Evolutionary conservation across 1,284 basidiomycete species (phyloP).

Genomic region (Fomitopsis pinicola): DNA sequence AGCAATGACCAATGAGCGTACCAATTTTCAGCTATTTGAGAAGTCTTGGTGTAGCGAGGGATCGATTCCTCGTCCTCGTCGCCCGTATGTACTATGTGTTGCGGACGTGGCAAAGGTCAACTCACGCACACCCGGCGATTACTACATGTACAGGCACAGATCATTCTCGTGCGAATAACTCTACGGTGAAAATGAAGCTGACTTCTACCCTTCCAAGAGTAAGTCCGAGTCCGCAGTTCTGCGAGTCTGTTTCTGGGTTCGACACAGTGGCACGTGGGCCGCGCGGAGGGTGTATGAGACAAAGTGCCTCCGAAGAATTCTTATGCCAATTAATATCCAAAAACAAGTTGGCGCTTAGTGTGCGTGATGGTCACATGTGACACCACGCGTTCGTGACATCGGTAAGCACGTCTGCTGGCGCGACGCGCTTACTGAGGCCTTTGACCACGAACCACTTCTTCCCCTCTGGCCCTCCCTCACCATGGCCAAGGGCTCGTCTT

Average conservation of each 20-base stretch:
- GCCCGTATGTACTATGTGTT: too few relatives aligned
- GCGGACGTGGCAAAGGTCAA: too few relatives aligned
- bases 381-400: conserved; percentile 20
- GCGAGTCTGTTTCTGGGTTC: not conserved
- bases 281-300: too few relatives aligned
- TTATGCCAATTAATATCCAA: not conserved
- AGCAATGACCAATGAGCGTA: too few relatives aligned
- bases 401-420: not conserved
- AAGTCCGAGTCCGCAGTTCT: not conserved
- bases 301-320: not conserved
- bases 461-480: conserved; percentile 12
- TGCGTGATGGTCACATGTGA: conserved; percentile 15
- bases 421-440: conserved; percentile 14
- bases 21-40: too few relatives aligned
- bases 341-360: not conserved
- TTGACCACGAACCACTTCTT: not conserved
- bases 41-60: too few relatives aligned
- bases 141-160: not conserved
- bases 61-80: too few relatives aligned
- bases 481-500: conserved; percentile 45
- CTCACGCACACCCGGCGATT: too few relatives aligned
- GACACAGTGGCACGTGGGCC: too few relatives aligned
- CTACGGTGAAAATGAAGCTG: not conserved
- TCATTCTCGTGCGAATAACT: not conserved
- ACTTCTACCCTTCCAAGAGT: not conserved